phyloP scores from a whole-genome alignment of 1,284 basidiomycete genomes.

The Cutaneotrichosporon dermatis region DNA sequence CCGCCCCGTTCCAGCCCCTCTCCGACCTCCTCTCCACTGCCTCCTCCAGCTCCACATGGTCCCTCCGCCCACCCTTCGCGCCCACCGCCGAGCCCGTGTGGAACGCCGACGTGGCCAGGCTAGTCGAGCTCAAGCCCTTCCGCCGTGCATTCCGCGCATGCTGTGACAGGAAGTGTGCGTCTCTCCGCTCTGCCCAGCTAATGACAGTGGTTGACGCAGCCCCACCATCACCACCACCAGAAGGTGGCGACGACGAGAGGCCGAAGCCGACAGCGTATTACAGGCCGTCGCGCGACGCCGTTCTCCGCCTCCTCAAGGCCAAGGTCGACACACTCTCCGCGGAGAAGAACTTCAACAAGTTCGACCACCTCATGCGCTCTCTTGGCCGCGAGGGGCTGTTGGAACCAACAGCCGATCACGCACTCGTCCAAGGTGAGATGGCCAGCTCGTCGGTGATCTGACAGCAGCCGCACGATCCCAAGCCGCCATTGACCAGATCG shows the following conservation, averaged over 20 bases:
- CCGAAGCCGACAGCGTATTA: slow-evolving; percentile 25
- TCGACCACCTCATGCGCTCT: slow-evolving; percentile 40
- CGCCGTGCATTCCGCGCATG: slow-evolving; percentile 32
- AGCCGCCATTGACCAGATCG: slow-evolving; percentile 32
- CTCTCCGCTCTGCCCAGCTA: neutral
- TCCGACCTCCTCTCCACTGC: slow-evolving; percentile 35
- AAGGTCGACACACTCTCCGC: slow-evolving; percentile 35
- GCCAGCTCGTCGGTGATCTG: too few relatives aligned
- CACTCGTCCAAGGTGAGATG: slow-evolving; percentile 31
- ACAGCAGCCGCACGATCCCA: slow-evolving; percentile 27
- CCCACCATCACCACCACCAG: slow-evolving; percentile 28
- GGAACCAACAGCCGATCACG: slow-evolving; percentile 9
- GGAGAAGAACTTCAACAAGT: slow-evolving; percentile 29
- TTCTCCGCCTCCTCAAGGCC: slow-evolving; percentile 25
- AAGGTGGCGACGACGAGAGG: slow-evolving; percentile 3
- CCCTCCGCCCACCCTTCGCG: slow-evolving; percentile 31
- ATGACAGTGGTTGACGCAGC: slow-evolving; percentile 23
- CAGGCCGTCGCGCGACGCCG: slow-evolving; percentile 26
- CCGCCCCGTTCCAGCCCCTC: slow-evolving; percentile 37
- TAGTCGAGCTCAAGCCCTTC: slow-evolving; percentile 28
- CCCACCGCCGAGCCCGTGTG: slow-evolving; percentile 6
- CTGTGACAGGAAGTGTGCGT: slow-evolving; percentile 41
- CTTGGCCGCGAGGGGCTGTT: slow-evolving; percentile 37
- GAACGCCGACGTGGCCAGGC: slow-evolving; percentile 32
- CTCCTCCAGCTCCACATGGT: slow-evolving; percentile 16